Conservation (phyloP, 257 asterid species). For the Nicotiana attenuata region DNA sequence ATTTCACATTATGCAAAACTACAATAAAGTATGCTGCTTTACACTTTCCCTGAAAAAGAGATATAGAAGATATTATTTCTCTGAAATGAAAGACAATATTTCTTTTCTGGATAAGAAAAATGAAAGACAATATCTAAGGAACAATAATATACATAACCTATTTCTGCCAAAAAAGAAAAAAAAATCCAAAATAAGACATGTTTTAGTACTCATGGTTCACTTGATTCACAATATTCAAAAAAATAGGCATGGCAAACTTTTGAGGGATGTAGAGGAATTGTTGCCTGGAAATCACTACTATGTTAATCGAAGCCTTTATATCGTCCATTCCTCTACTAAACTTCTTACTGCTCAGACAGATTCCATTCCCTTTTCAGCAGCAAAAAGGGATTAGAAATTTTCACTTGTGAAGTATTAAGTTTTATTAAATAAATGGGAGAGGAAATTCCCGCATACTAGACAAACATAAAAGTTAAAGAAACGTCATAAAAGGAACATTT, state of each 20-base stretch:
- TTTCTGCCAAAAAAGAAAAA: not conserved
- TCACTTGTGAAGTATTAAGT: too few species aligned
- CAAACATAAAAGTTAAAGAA: too few species aligned
- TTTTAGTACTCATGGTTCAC: not conserved
- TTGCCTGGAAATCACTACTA: not conserved
- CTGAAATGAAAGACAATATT: not conserved
- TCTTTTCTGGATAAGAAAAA: not conserved
- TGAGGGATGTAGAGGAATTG: not conserved
- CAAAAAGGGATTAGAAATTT: too few species aligned
- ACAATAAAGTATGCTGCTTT: constrained; percentile 29
- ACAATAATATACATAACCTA: not conserved
- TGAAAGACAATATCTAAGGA: not conserved
- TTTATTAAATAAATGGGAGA: too few species aligned
- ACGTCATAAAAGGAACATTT: too few species aligned
- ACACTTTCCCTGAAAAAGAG: constrained; percentile 23
- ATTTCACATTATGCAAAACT: constrained; percentile 23
- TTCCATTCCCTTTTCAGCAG: too few species aligned
- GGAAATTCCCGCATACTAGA: too few species aligned
- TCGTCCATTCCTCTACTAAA: too few species aligned
- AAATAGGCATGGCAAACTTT: not conserved
- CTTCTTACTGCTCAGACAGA: too few species aligned
- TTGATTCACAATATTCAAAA: not conserved
- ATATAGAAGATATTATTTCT: not conserved
- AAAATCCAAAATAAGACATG: not conserved
- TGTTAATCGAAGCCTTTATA: too few species aligned